These are phyloP conservation scores for Coemansia sp. DNA, from an alignment of 192 early-diverging fungal species.

Conservation along the genomic window DNA sequence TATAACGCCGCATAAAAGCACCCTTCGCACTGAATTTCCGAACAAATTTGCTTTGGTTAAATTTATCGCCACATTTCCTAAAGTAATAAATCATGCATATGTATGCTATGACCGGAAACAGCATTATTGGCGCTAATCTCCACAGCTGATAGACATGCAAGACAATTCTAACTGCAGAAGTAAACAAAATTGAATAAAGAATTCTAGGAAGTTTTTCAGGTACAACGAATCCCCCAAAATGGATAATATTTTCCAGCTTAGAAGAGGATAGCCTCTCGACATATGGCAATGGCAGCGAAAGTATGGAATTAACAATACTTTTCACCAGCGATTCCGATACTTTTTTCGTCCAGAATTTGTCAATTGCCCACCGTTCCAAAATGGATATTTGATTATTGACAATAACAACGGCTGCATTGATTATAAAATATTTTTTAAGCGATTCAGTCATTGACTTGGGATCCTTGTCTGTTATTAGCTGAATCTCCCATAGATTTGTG, in stretches of 20 bases:
- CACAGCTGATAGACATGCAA: too few species aligned
- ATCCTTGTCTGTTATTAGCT: not conserved
- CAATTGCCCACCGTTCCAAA: not conserved
- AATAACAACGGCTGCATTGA: not conserved
- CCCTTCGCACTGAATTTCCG: too few species aligned
- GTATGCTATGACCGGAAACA: too few species aligned
- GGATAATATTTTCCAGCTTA: not conserved
- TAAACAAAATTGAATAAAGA: not conserved
- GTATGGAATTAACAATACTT: not conserved
- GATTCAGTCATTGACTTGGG: not conserved
- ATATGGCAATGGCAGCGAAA: not conserved
- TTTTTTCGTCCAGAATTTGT: not conserved
- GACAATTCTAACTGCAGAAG: not conserved
- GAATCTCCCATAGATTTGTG: not conserved
- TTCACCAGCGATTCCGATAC: not conserved
- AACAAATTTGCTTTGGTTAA: too few species aligned
- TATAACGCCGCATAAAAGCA: too few species aligned
- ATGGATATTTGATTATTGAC: not conserved
- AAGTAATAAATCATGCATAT: too few species aligned
- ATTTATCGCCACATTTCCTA: too few species aligned
- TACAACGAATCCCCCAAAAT: not conserved
- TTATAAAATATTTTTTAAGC: not conserved
- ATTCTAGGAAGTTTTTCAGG: not conserved
- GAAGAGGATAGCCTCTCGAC: not conserved
- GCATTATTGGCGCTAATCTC: too few species aligned